Conservation (phyloP, 371 early-diverging fungal species). For the Apophysomyces trapeziformis region DNA sequence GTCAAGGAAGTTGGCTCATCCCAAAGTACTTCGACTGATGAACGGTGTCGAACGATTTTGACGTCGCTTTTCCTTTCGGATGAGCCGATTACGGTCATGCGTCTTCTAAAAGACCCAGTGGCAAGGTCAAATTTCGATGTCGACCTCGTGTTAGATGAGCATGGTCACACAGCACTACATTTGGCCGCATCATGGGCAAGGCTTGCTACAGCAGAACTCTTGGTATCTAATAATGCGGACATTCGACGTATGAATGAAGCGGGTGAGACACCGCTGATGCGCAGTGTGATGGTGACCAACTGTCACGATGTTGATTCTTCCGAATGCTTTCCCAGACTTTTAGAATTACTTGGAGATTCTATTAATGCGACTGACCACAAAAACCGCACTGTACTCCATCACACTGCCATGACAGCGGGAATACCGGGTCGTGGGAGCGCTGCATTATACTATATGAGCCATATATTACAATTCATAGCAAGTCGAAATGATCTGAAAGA, state of each 20-base stretch:
- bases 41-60: conserved; percentile 66
- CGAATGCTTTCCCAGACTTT: conserved; percentile 74
- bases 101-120: conserved; percentile 52
- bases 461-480: conserved; percentile 45
- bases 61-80: conserved; percentile 79
- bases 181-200: conserved; percentile 87
- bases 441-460: conserved; percentile 78
- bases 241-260: conserved; percentile 60
- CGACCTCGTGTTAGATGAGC: conserved; percentile 78
- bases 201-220: conserved; percentile 63
- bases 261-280: conserved; percentile 88
- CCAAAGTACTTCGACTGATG: conserved; percentile 31
- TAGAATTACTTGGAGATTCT: conserved; percentile 71
- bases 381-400: conserved; percentile 85
- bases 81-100: conserved; percentile 60
- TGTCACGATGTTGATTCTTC: conserved; percentile 66
- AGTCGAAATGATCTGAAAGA: conserved; percentile 35
- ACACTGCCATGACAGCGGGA: conserved; percentile 72
- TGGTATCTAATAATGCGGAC: conserved; percentile 74
- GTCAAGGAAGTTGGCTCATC: conserved; percentile 1
- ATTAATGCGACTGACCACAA: conserved; percentile 70
- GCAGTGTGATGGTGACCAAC: conserved; percentile 83
- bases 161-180: conserved; percentile 84
- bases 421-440: conserved; percentile 67
- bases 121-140: conserved; percentile 60